phyloP scores from a whole-genome alignment of 179 eudicot species.

The Corrigiola litoralis region DNA sequence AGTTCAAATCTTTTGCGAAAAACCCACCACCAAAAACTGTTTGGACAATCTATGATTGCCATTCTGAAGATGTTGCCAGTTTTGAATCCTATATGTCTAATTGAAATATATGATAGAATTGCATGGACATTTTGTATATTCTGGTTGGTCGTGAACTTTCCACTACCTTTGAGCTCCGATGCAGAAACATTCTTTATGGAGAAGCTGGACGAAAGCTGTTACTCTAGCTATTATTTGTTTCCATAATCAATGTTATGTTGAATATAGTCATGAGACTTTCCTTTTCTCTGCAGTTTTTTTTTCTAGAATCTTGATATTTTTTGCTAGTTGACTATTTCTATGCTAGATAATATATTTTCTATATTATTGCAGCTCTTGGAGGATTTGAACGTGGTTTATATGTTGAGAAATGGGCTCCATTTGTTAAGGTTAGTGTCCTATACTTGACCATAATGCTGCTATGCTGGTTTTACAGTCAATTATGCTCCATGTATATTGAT shows the following conservation, averaged over 20 bases:
- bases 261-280: no score
- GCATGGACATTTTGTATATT: neutral
- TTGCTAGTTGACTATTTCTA: neutral
- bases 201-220: neutral
- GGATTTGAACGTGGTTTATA: constrained; percentile 80
- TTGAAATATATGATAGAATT: neutral
- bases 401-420: constrained; percentile 97
- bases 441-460: neutral
- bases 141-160: neutral
- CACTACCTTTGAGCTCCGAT: neutral
- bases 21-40: no score
- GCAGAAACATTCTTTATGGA: neutral
- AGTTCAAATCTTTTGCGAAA: no score
- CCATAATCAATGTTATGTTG: neutral
- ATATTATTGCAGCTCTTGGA: constrained; percentile 65
- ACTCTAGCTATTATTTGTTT: neutral
- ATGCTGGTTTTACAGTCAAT: neutral
- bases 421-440: constrained; percentile 68
- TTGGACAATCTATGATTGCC: no score
- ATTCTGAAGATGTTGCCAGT: no score
- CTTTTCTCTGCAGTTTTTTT: neutral
- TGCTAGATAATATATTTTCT: neutral
- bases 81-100: neutral
- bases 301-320: neutral
- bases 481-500: no score